Percentiles rank a stretch among this genome's conserved stretches.
These are phyloP conservation scores for Chytriomyces hyalinus DNA, from an alignment of 192 early-diverging fungal species.

Conservation along the genomic window DNA sequence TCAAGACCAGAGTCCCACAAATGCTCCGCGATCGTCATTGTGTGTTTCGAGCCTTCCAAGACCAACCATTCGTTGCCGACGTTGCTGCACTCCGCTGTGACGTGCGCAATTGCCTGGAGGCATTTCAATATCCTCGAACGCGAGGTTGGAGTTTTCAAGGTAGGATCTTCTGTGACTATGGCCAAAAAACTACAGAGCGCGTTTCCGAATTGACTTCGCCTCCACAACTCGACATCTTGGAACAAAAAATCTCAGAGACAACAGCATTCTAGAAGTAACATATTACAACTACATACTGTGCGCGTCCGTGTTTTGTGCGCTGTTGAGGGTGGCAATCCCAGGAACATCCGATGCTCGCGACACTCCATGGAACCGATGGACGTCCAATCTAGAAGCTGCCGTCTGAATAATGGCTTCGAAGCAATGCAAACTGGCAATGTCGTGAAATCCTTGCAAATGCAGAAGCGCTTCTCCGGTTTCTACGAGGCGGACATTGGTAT, in stretches of 20 bases:
- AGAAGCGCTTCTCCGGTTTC: slow-evolving; percentile 46
- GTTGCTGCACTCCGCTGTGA: background rate
- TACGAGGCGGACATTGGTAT: slow-evolving; percentile 35
- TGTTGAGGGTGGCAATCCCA: no score
- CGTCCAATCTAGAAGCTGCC: background rate
- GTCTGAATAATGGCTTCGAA: slow-evolving; percentile 40
- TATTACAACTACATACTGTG: background rate
- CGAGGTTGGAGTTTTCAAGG: background rate
- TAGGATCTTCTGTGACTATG: slow-evolving; percentile 1
- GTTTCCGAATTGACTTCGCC: slow-evolving; percentile 22
- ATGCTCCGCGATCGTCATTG: slow-evolving; percentile 13
- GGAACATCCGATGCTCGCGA: no score
- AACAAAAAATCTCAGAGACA: no score
- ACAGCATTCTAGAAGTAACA: no score
- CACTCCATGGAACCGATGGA: background rate
- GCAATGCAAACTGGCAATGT: slow-evolving; percentile 43
- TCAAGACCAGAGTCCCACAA: background rate
- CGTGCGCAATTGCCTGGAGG: background rate
- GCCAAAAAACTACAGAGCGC: slow-evolving; percentile 6
- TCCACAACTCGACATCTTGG: slow-evolving; percentile 11
- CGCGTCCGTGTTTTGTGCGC: background rate
- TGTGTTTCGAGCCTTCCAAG: slow-evolving; percentile 24
- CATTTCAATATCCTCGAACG: background rate
- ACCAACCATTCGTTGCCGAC: slow-evolving; percentile 12
- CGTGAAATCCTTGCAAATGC: slow-evolving; percentile 39